Evolutionary conservation across 495 filamentous ascomycete species (phyloP), one percentile per base, ranked within the genome.

Genomic region (Neurospora intermedia): DNA sequence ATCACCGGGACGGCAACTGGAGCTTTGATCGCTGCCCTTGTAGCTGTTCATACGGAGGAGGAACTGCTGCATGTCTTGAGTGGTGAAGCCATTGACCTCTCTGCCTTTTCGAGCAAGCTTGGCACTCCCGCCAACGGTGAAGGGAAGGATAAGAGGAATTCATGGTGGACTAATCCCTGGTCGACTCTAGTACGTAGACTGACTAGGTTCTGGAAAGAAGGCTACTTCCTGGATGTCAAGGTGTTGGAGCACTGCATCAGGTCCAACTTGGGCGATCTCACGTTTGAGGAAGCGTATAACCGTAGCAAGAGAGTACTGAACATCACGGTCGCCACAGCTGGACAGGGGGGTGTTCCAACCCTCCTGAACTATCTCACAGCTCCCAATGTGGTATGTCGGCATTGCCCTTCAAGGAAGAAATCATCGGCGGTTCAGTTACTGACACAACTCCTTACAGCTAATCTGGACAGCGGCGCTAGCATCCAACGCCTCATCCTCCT

Each of bases 401-500:
- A 38, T 35, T 27, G 42, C 43, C 42, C 16, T 18, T 41, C 40
- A 20, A 62, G 70, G 7, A 46, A 7, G 70, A 9, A 46, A 7
- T 69, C 40, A 70, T 42, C 38, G 27, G 16, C n/a, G 11, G 41
- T 39, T 69, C 15, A 8, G 54, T 27, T 27, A 35, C 43, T 41
- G 69, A 66, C 69, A 3, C 38, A 6, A 11, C 10, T 69, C 41
- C 54, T 41, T 43, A 46, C 46, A 91, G 89, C 85, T 98, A 39
- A 93, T 98, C 76, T 95, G 94, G 93, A 96, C 95, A 9, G 95
- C 95, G 3, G 95, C 95, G 6, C 87, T 96, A 16, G 95, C 95
- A 43, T 97, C 94, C 48, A 98, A 97, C 77, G 92, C 91, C 27
- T 91, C 93, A 1, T 88, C 90, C 4, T 83, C 87, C 3, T 84